Evolutionary conservation across 1,284 basidiomycete species (phyloP).

Genomic region (Peniophora sp.): DNA sequence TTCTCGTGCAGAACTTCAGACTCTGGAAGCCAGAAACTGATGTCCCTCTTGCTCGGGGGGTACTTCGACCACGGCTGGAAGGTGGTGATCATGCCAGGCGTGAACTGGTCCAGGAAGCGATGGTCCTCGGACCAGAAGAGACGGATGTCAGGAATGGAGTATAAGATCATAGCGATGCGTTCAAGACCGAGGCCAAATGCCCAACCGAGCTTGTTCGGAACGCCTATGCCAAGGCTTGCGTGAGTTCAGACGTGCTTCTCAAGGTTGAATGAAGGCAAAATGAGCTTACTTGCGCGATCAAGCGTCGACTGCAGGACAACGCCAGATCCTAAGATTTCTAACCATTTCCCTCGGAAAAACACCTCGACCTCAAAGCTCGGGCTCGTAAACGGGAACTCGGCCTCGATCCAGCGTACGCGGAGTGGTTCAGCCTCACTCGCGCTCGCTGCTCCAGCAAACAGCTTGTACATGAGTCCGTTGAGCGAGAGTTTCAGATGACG

Average conservation of each 20-base stretch:
- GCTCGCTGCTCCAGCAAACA: constrained; percentile 64
- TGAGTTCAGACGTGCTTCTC: constrained; percentile 1
- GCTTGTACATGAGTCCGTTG: constrained; percentile 78
- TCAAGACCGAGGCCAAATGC: constrained; percentile 97
- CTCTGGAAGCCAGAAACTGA: constrained; percentile 84
- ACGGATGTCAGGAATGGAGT: constrained; percentile 97
- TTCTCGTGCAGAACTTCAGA: constrained; percentile 75
- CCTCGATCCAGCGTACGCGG: constrained; percentile 93
- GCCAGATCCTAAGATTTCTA: constrained; percentile 94
- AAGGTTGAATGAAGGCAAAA: constrained; percentile 5
- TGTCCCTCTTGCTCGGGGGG: constrained; percentile 83
- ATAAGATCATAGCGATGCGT: constrained; percentile 97
- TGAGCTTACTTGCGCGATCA: constrained; percentile 72
- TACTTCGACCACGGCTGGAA: constrained; percentile 90
- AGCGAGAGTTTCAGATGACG: constrained; percentile 88
- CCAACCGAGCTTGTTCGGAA: constrained; percentile 87
- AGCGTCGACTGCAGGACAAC: constrained; percentile 89
- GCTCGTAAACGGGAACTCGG: constrained; percentile 96
- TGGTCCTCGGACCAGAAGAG: constrained; percentile 94
- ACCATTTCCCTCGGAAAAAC: constrained; percentile 93
- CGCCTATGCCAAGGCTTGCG: constrained; percentile 36
- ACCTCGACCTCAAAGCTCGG: constrained; percentile 99
- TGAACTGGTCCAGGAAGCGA: constrained; percentile 87
- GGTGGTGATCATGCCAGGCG: constrained; percentile 61
- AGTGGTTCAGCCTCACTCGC: constrained; percentile 57